Percentiles rank a stretch among this genome's conserved stretches.
These are phyloP conservation scores for Cryptococcus depauperatus DNA, from an alignment of 1,284 basidiomycete genomes.

Conservation along the genomic window DNA sequence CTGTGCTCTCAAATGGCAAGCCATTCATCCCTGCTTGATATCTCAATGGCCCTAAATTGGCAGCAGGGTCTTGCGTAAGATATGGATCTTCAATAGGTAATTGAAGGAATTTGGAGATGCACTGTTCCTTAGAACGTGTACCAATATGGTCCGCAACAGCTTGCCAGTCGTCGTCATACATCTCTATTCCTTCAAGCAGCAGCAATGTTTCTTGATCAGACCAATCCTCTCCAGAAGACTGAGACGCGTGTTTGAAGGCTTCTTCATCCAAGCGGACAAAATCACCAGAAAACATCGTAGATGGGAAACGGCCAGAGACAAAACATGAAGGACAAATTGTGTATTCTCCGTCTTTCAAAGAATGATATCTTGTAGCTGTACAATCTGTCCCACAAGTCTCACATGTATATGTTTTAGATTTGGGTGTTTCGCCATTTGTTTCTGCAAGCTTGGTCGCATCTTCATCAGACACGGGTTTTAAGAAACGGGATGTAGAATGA, in stretches of 20 bases:
- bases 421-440: slow-evolving; percentile 50
- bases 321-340: slow-evolving; percentile 87
- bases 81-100: slow-evolving; percentile 96
- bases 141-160: slow-evolving; percentile 86
- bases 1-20: slow-evolving; percentile 85
- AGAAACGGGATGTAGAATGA: slow-evolving; percentile 70
- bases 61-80: slow-evolving; percentile 41
- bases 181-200: slow-evolving; percentile 89
- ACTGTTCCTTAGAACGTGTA: slow-evolving; percentile 84
- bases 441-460: slow-evolving; percentile 54
- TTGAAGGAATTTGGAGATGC: slow-evolving; percentile 90
- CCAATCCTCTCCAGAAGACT: slow-evolving; percentile 63
- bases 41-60: slow-evolving; percentile 64
- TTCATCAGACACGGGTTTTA: slow-evolving; percentile 53
- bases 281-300: slow-evolving; percentile 92
- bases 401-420: slow-evolving; percentile 60
- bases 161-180: slow-evolving; percentile 97
- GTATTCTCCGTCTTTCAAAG: slow-evolving; percentile 83
- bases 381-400: slow-evolving; percentile 94
- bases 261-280: slow-evolving; percentile 79
- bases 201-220: slow-evolving; percentile 81
- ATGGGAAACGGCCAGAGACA: slow-evolving; percentile 91
- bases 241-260: slow-evolving; percentile 48
- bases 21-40: slow-evolving; percentile 51
- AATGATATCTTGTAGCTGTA: slow-evolving; percentile 80